These are phyloP conservation scores for Zygoascus hellenicus DNA, from an alignment of 1,139 yeast genomes.

Conservation along the genomic window DNA sequence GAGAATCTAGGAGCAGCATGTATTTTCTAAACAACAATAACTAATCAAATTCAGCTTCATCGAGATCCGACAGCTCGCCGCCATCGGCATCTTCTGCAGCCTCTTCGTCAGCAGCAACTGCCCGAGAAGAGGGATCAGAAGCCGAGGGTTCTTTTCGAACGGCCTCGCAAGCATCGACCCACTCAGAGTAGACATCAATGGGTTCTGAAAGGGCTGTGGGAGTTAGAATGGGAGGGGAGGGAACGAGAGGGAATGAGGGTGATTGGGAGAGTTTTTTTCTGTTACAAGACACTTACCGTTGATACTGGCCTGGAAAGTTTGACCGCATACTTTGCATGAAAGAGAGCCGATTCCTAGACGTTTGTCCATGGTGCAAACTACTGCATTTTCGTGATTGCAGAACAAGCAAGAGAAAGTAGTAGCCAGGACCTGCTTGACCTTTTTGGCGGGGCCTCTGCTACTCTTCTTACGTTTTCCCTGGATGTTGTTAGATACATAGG, in stretches of 20 bases:
- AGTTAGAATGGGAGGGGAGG: not conserved
- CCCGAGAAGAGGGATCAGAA: not conserved
- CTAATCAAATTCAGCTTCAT: constrained; percentile 21
- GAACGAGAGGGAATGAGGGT: constrained; percentile 4
- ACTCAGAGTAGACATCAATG: constrained; percentile 91
- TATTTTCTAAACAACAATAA: not conserved
- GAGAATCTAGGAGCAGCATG: too few species aligned
- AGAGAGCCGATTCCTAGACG: constrained; percentile 79
- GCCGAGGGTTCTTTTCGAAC: constrained; percentile 34
- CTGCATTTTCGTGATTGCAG: constrained; percentile 93
- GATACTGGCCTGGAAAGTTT: constrained; percentile 83
- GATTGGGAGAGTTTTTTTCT: not conserved
- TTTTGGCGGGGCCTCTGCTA: constrained; percentile 74
- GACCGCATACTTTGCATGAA: constrained; percentile 92
- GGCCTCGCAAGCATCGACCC: constrained; percentile 99
- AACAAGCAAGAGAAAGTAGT: constrained; percentile 86
- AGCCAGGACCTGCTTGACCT: constrained; percentile 73
- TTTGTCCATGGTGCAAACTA: constrained; percentile 82
- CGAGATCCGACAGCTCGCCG: constrained; percentile 26
- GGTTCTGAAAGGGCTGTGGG: constrained; percentile 59
- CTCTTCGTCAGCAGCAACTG: constrained; percentile 18
- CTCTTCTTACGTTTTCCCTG: constrained; percentile 92
- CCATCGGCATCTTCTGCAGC: constrained; percentile 22
- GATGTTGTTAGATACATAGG: not conserved
- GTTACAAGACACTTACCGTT: constrained; percentile 41